phyloP scores from a whole-genome alignment of 148 eudicot species.

The Talinum fruticosum region DNA sequence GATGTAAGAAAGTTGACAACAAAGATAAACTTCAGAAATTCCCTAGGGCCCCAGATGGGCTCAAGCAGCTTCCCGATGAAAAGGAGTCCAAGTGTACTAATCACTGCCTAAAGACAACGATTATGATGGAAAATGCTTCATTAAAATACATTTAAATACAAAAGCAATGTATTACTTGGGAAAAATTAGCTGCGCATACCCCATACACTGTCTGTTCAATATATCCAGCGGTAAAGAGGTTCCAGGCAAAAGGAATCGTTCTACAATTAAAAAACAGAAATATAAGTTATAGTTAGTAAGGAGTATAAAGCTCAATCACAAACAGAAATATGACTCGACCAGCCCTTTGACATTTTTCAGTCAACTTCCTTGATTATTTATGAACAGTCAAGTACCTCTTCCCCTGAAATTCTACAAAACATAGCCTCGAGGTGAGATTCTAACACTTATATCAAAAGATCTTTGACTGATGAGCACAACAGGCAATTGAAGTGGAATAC shows the following conservation, averaged over 20 bases:
- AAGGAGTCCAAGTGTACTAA: conserved; percentile 79
- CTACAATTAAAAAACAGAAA: conserved; percentile 38
- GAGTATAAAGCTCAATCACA: conserved; percentile 7
- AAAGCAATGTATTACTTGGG: background rate
- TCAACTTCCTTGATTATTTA: background rate
- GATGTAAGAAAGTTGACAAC: conserved; percentile 85
- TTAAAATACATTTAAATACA: background rate
- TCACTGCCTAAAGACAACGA: conserved; percentile 46
- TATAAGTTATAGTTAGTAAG: background rate
- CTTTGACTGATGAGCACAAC: background rate
- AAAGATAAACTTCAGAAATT: conserved; percentile 91
- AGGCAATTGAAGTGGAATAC: too few relatives aligned
- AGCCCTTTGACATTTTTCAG: background rate
- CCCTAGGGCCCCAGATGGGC: conserved; percentile 97
- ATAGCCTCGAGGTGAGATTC: background rate
- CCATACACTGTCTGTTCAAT: conserved; percentile 79
- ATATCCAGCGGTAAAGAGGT: conserved; percentile 92
- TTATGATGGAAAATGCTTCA: background rate
- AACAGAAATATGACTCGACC: background rate
- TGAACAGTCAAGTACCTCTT: background rate
- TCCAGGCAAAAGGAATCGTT: conserved; percentile 99
- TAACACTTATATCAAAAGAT: background rate
- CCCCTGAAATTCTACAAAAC: background rate
- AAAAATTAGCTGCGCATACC: conserved; percentile 42
- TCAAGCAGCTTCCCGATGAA: conserved; percentile 90